These are phyloP conservation scores for Pseudoturritis turrita DNA, from an alignment of 345 rosid species.

Conservation along the genomic window DNA sequence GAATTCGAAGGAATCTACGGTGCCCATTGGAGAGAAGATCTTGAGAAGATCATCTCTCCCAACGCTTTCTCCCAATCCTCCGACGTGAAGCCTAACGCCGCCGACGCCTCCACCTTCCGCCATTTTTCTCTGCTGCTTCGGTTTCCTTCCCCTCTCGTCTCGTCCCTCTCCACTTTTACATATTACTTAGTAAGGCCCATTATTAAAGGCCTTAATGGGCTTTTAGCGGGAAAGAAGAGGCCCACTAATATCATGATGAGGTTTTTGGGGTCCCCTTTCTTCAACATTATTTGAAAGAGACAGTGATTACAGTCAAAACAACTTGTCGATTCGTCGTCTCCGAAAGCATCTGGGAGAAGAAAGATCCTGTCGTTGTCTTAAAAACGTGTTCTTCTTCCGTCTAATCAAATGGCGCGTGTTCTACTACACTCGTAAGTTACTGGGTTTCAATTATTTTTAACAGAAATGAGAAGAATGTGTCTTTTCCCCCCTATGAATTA, in stretches of 20 bases:
- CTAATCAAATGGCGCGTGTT: conserved; percentile 19
- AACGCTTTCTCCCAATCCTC: conserved; percentile 78
- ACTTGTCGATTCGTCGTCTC: conserved; percentile 23
- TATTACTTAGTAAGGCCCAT: conserved; percentile 1
- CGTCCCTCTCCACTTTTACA: not conserved
- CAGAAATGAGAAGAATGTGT: not conserved
- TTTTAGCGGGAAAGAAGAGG: not conserved
- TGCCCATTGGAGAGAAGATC: conserved; percentile 54
- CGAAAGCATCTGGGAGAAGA: conserved; percentile 21
- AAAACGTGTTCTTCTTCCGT: conserved; percentile 14
- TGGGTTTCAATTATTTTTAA: not conserved
- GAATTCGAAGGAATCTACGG: conserved; percentile 47
- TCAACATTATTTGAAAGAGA: conserved; percentile 21
- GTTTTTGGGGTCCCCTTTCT: not conserved
- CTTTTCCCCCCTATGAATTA: not conserved
- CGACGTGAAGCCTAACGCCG: conserved; percentile 56
- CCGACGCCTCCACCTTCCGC: conserved; percentile 12
- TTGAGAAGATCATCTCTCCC: conserved; percentile 53
- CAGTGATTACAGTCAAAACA: not conserved
- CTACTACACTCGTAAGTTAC: conserved; percentile 20
- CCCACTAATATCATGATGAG: not conserved
- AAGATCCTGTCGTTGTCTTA: not conserved
- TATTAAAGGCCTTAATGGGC: not conserved
- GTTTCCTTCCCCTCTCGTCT: not conserved
- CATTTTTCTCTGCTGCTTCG: conserved; percentile 2